Evolutionary conservation across 768 basidiomycete species (phyloP).

Genomic region (Sistotremastrum niveocremeum): DNA sequence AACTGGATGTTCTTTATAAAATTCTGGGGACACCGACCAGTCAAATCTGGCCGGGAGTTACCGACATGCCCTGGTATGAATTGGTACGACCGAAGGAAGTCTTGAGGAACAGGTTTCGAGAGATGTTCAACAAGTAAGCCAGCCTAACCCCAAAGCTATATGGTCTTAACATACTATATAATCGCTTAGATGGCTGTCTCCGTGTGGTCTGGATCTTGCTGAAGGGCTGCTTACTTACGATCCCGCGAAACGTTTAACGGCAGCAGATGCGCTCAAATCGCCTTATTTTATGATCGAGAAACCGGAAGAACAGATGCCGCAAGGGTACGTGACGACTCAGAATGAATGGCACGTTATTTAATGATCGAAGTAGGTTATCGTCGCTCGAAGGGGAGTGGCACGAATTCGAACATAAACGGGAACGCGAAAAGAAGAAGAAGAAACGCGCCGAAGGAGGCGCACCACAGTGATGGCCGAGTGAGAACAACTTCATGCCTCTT

Average conservation of each 20-base stretch:
- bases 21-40: slow-evolving; percentile 80
- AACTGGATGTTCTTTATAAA: slow-evolving; percentile 85
- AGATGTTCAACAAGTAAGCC: slow-evolving; percentile 74
- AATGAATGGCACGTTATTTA: background rate
- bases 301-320: slow-evolving; percentile 59
- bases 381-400: slow-evolving; percentile 93
- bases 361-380: slow-evolving; percentile 38
- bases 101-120: slow-evolving; percentile 64
- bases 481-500: too few species aligned
- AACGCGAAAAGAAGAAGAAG: slow-evolving; percentile 69
- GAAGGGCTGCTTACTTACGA: slow-evolving; percentile 71
- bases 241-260: slow-evolving; percentile 63
- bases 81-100: slow-evolving; percentile 82
- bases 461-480: too few species aligned
- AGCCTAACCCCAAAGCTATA: background rate
- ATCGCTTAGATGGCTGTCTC: slow-evolving; percentile 61
- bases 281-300: slow-evolving; percentile 78
- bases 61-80: slow-evolving; percentile 93
- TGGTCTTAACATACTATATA: background rate
- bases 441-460: slow-evolving; percentile 18
- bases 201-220: slow-evolving; percentile 78
- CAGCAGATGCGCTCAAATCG: slow-evolving; percentile 64
- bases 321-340: slow-evolving; percentile 44
- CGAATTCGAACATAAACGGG: slow-evolving; percentile 89
- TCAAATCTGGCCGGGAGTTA: slow-evolving; percentile 71